Percentiles rank a stretch among this genome's conserved stretches.
Evolutionary conservation across 164 flowering plant genomes (phyloP).

Genomic region (Aristolochia fimbriata): DNA sequence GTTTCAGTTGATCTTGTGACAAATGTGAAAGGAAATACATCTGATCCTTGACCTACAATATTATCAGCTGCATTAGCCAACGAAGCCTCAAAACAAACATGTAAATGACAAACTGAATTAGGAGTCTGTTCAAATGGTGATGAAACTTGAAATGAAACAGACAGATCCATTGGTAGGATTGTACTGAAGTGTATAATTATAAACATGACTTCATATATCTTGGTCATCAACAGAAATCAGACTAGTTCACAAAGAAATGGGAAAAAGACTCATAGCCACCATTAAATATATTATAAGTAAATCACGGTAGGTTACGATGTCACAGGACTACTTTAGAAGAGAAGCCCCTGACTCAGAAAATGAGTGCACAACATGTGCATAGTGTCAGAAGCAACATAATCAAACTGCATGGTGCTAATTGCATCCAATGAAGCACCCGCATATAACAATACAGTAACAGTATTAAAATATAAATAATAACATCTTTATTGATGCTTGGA

Average conservation of each 20-base stretch:
- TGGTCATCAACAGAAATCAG: no score
- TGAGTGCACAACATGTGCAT: slow-evolving; percentile 73
- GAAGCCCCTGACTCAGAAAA: slow-evolving; percentile 32
- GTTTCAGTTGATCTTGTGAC: slow-evolving; percentile 67
- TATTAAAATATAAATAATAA: neutral
- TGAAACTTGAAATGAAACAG: no score
- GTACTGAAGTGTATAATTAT: no score
- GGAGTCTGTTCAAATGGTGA: no score
- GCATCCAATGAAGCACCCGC: slow-evolving; percentile 95
- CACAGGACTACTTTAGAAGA: slow-evolving; percentile 54
- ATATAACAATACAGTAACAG: slow-evolving; percentile 1
- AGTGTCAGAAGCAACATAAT: slow-evolving; percentile 91
- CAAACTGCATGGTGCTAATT: slow-evolving; percentile 59
- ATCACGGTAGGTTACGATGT: slow-evolving; percentile 35
- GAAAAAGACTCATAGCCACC: no score
- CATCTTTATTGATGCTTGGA: no score
- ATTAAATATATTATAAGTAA: no score
- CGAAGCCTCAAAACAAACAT: neutral
- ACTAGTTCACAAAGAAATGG: no score
- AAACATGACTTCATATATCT: no score
- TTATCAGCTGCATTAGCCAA: neutral
- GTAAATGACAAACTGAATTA: no score
- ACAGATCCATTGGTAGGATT: no score
- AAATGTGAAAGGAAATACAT: slow-evolving; percentile 96
- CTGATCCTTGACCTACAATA: slow-evolving; percentile 88